Percentiles rank a stretch among this genome's conserved stretches.
Conservation (phyloP, 176 grass and related monocot species). For the Oryza meyeriana region DNA sequence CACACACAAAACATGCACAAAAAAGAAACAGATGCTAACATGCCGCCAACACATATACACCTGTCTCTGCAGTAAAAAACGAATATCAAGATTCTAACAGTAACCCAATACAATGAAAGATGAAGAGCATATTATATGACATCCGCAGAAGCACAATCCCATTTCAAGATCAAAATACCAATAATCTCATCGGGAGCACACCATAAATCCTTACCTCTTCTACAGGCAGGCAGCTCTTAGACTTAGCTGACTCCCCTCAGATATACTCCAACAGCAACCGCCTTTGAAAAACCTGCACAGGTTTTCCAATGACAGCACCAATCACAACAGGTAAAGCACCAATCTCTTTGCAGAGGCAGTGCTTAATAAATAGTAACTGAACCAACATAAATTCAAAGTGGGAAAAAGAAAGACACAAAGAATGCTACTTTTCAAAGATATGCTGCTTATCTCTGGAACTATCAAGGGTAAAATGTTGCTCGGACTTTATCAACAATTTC, state of each 20-base stretch:
- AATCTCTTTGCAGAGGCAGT: conserved; percentile 10
- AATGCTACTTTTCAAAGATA: conserved; percentile 22
- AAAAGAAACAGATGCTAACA: neutral
- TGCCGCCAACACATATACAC: neutral
- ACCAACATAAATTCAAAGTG: conserved; percentile 11
- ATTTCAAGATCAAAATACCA: neutral
- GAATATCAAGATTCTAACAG: neutral
- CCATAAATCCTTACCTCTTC: conserved; percentile 37
- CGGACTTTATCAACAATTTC: conserved; percentile 30
- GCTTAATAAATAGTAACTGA: neutral
- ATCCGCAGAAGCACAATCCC: neutral
- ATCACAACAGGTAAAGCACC: conserved; percentile 41
- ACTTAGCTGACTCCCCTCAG: conserved; percentile 5
- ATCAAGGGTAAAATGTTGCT: conserved; percentile 28
- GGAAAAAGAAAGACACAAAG: neutral
- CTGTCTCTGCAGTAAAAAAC: neutral
- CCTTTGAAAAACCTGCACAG: conserved; percentile 43
- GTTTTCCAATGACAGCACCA: conserved; percentile 41
- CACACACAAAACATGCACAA: neutral
- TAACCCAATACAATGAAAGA: neutral
- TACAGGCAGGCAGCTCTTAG: neutral
- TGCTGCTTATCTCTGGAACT: conserved; percentile 52
- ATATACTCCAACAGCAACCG: conserved; percentile 29
- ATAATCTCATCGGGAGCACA: neutral
- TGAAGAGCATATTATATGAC: neutral